Evolutionary conservation across 176 grass and related monocot genomes (phyloP), one percentile per base, ranked within the genome.

Genomic region (Oryza coarctata): DNA sequence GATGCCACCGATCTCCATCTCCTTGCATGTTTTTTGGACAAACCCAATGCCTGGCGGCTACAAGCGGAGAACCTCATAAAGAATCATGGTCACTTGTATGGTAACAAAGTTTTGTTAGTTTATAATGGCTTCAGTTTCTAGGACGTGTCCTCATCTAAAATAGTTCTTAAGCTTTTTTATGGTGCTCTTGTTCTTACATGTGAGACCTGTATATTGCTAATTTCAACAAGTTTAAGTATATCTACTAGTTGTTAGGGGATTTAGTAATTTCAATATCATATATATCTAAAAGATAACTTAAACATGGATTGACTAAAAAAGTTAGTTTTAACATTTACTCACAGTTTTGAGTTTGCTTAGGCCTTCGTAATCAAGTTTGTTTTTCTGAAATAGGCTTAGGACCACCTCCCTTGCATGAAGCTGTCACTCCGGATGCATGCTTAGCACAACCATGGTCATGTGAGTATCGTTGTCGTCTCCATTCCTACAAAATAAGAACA

Each of bases 401-500:
- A 97, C 86, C 75, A 91, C 94, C 29, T 97, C 81, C 34, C 86
- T 86, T 5, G 91, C 94, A 8, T 84, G 83, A 61, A 68, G 58
- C 78, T 93, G 94, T 88, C 94, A 93, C 30, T 83, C 70, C 0
- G 88, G 91, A 45, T 97, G 83, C 88, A 97, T 91, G 40, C 88
- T 87, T 25, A 93, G 69, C 12, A 86, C 26, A 32, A 91, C n/a
- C 83, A 91, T 88, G 0, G 94, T 86, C 91, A 97, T 28, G 91
- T 91, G 2, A 93, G 26, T 29, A 91, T 69, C 0, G 94, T 85
- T 9, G 88, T 97, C 12, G 94, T 97, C 80, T 97, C 94, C 77
- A 91, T 87, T 20, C 94, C 94, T 7, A 89, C 91, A 63, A 94
- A 94, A 76, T 97, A 94, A 94, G 83, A 93, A 97, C 18, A 97